Base-by-base conservation (phyloP, 2,329 filamentous ascomycete species). In the Trichophyton schoenleinii region DNA sequence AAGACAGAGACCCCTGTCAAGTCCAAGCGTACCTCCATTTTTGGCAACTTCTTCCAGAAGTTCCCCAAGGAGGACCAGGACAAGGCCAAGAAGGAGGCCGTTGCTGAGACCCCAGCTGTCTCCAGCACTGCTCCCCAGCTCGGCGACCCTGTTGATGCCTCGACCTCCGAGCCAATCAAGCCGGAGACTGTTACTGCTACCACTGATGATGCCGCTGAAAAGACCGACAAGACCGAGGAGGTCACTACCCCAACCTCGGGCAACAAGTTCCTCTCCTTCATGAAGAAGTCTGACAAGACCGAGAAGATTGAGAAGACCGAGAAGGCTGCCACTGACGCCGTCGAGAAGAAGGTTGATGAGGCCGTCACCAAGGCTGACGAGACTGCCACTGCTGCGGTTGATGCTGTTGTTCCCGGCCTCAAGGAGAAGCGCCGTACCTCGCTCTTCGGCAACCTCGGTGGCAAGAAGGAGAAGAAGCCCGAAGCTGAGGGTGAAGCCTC, bases 21-120 rank as follows among this genome's bases (percentile, higher is more conserved):
- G 76, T 67, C 77, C 75, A 95, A 95, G 88, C 88, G 90, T 75
- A 85, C 85, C 76, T 94, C 89, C 67, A 86, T 91, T 70, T 95
- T 95, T 76, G 84, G 84, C 69, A 86, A 84, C 70, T 85, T 89
- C 72, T 82, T 81, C 76, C 87, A 89, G 82, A 92, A 92, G 81
- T 73, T 77, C 58, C 69, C 71, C 64, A 77, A 73, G 55, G 59
- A 57, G 38, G 49, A 46, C 71, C 70, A 74, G 53, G 75, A 78
- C 70, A 78, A 78, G 70, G 70, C 72, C 13, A 75, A 79, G 68
- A 77, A 77, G 68, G 77, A 80, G 64, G 72, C 71, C 53, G 74
- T 79, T 67, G 76, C 80, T 57, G 78, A 79, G 68, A 71, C 73
- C 62, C 70, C 74, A 3, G 64, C 74, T 55, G 77, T 78, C 55